These are phyloP conservation scores for Trichoderma polysporum DNA, from an alignment of 2,329 filamentous ascomycete species.

Conservation along the genomic window DNA sequence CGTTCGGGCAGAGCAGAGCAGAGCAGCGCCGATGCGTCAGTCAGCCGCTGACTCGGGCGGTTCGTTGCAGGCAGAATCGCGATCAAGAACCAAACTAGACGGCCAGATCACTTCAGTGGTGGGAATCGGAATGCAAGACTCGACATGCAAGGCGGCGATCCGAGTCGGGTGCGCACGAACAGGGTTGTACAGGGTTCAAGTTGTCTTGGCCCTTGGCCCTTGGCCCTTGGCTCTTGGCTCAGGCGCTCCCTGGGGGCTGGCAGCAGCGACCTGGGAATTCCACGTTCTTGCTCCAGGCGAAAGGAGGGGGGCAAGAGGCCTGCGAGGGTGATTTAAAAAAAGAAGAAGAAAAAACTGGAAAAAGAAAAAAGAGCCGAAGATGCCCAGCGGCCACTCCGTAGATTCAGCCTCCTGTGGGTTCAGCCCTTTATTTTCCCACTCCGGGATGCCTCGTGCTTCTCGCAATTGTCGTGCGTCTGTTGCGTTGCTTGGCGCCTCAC, in stretches of 20 bases:
- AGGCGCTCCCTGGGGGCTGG: neutral
- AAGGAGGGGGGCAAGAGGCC: neutral
- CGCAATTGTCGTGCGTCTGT: neutral
- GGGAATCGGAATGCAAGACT: constrained; percentile 18
- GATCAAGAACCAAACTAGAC: neutral
- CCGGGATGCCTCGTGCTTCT: neutral
- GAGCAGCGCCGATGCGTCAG: neutral
- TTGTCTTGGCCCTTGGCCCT: constrained; percentile 10
- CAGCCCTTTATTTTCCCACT: neutral
- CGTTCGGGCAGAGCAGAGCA: too few relatives aligned
- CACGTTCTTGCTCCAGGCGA: constrained; percentile 6
- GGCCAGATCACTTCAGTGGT: neutral
- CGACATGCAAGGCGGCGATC: constrained; percentile 15
- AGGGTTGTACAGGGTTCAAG: neutral
- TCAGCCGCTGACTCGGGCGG: constrained; percentile 9
- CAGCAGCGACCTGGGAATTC: neutral
- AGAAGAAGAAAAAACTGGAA: too few relatives aligned
- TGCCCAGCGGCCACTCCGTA: neutral
- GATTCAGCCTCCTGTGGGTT: neutral
- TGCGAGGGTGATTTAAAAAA: neutral
- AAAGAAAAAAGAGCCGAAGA: neutral
- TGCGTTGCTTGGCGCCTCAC: neutral
- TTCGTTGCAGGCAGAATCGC: constrained; percentile 8
- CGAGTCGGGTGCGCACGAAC: constrained; percentile 2
- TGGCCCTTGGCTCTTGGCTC: neutral